Base-by-base conservation (phyloP, 108 stramenopile genomes). In the Fragilariopsis cylindrus region DNA sequence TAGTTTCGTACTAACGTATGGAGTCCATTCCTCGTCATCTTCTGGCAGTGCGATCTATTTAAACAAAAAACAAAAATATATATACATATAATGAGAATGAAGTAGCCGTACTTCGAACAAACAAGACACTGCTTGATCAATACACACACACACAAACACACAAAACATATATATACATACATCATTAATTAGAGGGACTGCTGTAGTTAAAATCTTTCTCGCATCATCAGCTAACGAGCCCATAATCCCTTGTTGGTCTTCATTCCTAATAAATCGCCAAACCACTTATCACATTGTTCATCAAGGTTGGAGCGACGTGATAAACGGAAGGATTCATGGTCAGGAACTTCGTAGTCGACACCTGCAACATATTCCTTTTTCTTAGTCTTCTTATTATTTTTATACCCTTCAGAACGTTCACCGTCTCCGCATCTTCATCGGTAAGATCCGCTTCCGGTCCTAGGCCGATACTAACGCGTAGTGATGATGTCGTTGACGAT, bases 21-120 rank as follows among this genome's bases (percentile, higher is more conserved):
- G 92, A 54, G 94, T 95, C 87, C 87, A 95, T 49, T 95, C 91
- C 66, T 85, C 87, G 56, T 94, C 68, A 64, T 76, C 77, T 41
- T 64, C 74, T 45, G 76, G 81, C 69, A 73, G 72, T 76, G 52
- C 16, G 21, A 45, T 60, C 80, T 74, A 41, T 30, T 30, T 55
- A 21, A 74, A 62, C 3, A 49, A 40, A 62, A 57, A 65, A 71
- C 69, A 41, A 82, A 71, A 3, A 18, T 30, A 30, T 30, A 30
- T 30, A 30, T 2, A 30, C 30, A 45, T n/a, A 65, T 6, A 67
- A 65, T 19, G 39, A 55, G 43, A 43, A 6, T 16, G n/a, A 74
- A 12, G 12, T 65, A 11, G 30, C 19, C 64, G 19, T 15, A 57
- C 13, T 15, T 44, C 43, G 43, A 72, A 7, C 42, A 16, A 15